Conservation (phyloP, 495 filamentous ascomycete genomes). For the Penicillium herquei region DNA sequence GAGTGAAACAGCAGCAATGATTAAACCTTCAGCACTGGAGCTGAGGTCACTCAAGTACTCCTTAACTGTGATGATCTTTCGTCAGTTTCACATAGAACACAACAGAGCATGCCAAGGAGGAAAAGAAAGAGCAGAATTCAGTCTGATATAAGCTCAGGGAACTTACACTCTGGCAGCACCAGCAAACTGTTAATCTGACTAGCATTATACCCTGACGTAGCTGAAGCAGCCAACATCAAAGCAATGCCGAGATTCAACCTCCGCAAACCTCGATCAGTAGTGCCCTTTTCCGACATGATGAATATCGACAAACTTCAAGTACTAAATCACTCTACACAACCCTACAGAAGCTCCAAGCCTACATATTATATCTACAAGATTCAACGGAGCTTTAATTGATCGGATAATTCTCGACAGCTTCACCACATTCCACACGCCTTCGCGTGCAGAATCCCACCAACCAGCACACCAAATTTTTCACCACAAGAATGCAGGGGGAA, state of each 20-base stretch:
- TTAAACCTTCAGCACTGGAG: constrained; percentile 19
- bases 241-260: constrained; percentile 26
- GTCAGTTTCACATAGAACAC: background rate
- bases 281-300: background rate
- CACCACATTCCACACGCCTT: constrained; percentile 3
- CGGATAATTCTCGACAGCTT: constrained; percentile 3
- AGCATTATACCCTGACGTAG: constrained; percentile 27
- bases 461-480: background rate
- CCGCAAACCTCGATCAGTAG: constrained; percentile 18
- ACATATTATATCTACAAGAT: background rate
- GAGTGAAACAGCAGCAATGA: constrained; percentile 27
- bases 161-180: constrained; percentile 29
- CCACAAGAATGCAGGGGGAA: constrained; percentile 3
- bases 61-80: constrained; percentile 13
- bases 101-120: background rate
- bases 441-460: constrained; percentile 5
- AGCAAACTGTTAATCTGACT: constrained; percentile 31
- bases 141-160: background rate
- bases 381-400: constrained; percentile 2
- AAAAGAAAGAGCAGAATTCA: too few species aligned
- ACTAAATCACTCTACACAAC: background rate
- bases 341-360: background rate
- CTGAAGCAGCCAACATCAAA: constrained; percentile 28
- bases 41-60: constrained; percentile 17
- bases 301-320: background rate